phyloP scores from a whole-genome alignment of 2,329 filamentous ascomycete genomes.

The Penicillium sp. region DNA sequence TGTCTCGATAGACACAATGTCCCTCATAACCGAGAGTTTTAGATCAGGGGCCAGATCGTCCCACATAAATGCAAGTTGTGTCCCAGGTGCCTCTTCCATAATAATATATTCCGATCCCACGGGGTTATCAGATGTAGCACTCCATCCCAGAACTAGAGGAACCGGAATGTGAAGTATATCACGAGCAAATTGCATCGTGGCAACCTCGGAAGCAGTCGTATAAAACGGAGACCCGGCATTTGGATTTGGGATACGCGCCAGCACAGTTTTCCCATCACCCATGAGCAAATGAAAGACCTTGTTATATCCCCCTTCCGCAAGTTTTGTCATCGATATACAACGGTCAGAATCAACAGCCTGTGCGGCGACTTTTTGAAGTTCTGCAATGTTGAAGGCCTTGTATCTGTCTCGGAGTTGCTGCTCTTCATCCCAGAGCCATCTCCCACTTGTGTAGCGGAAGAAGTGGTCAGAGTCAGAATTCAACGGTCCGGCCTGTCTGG shows the following conservation, averaged over 20 bases:
- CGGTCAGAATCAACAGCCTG: constrained; percentile 22
- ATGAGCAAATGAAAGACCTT: constrained; percentile 29
- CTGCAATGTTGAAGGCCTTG: constrained; percentile 31
- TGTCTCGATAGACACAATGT: constrained; percentile 34
- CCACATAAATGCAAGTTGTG: constrained; percentile 25
- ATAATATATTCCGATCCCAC: constrained; percentile 28
- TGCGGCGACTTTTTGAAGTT: constrained; percentile 31
- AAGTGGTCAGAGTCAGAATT: constrained; percentile 14
- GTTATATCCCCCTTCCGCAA: constrained; percentile 37
- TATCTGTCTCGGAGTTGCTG: constrained; percentile 30
- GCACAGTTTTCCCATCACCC: constrained; percentile 16
- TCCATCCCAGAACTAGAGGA: constrained; percentile 21
- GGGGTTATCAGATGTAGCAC: constrained; percentile 16
- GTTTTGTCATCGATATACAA: constrained; percentile 35
- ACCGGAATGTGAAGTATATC: constrained; percentile 17
- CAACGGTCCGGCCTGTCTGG: too few relatives aligned
- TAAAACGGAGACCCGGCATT: constrained; percentile 19
- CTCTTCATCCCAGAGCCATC: constrained; percentile 36
- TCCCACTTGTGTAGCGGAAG: constrained; percentile 31
- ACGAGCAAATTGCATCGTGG: constrained; percentile 25
- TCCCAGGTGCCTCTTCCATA: constrained; percentile 28
- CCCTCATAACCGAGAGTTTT: constrained; percentile 20
- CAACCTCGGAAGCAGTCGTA: constrained; percentile 22
- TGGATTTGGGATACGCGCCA: constrained; percentile 22
- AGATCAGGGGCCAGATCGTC: constrained; percentile 20